These are phyloP conservation scores for Arctium lappa DNA, from an alignment of 129 eudicot species.

Conservation along the genomic window DNA sequence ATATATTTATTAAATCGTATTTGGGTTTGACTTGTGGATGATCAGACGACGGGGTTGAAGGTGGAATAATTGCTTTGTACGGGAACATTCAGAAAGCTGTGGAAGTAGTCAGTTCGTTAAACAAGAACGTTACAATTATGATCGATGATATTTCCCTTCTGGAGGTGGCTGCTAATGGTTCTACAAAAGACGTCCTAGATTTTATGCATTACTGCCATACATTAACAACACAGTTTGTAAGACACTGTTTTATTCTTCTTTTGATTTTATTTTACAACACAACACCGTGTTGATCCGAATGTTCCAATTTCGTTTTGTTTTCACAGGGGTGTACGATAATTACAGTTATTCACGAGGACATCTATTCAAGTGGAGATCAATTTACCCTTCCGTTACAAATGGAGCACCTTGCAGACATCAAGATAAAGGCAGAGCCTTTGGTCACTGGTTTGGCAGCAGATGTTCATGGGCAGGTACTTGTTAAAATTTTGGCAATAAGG, in stretches of 20 bases:
- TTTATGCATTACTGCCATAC: slow-evolving; percentile 87
- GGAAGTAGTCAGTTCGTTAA: slow-evolving; percentile 40
- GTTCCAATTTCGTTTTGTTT: slow-evolving; percentile 11
- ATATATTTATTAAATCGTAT: background rate
- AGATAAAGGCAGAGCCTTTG: slow-evolving; percentile 74
- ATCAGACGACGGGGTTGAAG: slow-evolving; percentile 47
- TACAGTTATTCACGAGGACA: slow-evolving; percentile 67
- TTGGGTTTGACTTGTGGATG: slow-evolving; percentile 16
- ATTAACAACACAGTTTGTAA: slow-evolving; percentile 74
- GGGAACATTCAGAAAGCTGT: slow-evolving; percentile 82
- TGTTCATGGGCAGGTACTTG: slow-evolving; percentile 92
- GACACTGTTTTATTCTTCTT: slow-evolving; percentile 12
- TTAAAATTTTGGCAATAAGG: background rate
- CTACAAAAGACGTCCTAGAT: slow-evolving; percentile 58
- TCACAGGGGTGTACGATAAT: slow-evolving; percentile 67
- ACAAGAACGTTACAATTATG: slow-evolving; percentile 39
- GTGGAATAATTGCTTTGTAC: slow-evolving; percentile 50
- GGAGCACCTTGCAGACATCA: slow-evolving; percentile 69
- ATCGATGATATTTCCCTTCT: slow-evolving; percentile 83
- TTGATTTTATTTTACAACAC: background rate
- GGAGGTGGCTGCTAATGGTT: slow-evolving; percentile 88
- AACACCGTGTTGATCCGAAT: background rate
- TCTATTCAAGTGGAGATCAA: slow-evolving; percentile 52
- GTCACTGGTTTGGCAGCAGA: slow-evolving; percentile 94
- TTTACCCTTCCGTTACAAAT: slow-evolving; percentile 48